Percentiles rank a stretch among this genome's conserved stretches.
Evolutionary conservation across 2,329 filamentous ascomycete species (phyloP).

Genomic region (Verticillium nonalfalfae): DNA sequence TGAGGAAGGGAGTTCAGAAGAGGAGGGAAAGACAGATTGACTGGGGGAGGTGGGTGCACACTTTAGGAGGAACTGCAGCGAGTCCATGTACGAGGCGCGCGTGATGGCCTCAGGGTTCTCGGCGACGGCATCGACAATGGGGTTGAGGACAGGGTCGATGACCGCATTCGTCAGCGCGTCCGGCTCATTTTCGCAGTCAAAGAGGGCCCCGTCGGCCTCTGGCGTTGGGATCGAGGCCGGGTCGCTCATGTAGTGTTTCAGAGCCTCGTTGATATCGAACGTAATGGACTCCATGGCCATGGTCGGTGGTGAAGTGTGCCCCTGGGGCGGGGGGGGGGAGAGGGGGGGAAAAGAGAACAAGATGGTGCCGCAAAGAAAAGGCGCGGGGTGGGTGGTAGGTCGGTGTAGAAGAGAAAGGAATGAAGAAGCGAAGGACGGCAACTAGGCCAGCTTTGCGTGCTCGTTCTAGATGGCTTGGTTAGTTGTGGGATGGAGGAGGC

Average conservation of each 20-base stretch:
- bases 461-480: not conserved
- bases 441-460: not conserved
- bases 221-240: slow-evolving; percentile 75
- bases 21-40: slow-evolving; percentile 32
- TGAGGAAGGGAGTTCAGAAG: slow-evolving; percentile 13
- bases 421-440: not conserved
- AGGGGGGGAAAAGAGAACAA: slow-evolving; percentile 8
- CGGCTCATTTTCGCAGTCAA: slow-evolving; percentile 89
- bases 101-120: slow-evolving; percentile 87
- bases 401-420: slow-evolving; percentile 2
- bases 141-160: slow-evolving; percentile 81
- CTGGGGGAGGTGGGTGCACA: slow-evolving; percentile 56
- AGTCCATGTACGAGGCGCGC: slow-evolving; percentile 77
- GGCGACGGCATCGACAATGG: slow-evolving; percentile 86
- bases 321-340: slow-evolving; percentile 3
- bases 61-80: slow-evolving; percentile 94
- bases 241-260: slow-evolving; percentile 96
- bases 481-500: not conserved
- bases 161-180: slow-evolving; percentile 72
- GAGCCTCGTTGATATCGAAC: slow-evolving; percentile 94
- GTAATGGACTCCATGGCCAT: slow-evolving; percentile 64
- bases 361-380: slow-evolving; percentile 1
- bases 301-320: slow-evolving; percentile 13
- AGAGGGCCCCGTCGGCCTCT: slow-evolving; percentile 75
- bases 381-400: slow-evolving; percentile 5